Percentiles rank a stretch among this genome's conserved stretches.
phyloP scores from a whole-genome alignment of 1,284 basidiomycete species.

The Taiwanofungus camphoratus region DNA sequence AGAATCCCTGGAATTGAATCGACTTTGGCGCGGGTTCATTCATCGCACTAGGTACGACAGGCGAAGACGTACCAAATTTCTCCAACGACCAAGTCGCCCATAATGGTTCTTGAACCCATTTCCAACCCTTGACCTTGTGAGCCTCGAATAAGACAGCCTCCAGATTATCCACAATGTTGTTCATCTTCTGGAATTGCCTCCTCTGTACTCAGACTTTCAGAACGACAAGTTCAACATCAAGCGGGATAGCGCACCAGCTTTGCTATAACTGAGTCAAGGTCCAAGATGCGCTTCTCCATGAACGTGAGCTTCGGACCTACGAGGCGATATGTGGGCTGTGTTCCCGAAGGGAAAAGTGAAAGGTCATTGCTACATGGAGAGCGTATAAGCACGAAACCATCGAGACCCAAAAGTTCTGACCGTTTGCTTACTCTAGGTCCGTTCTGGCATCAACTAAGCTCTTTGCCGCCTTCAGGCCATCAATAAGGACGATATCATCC shows the following conservation, averaged over 20 bases:
- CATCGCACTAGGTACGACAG: background rate
- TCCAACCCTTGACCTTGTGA: slow-evolving; percentile 60
- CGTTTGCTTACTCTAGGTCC: slow-evolving; percentile 61
- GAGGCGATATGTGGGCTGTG: slow-evolving; percentile 48
- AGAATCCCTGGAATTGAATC: slow-evolving; percentile 51
- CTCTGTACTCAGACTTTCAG: slow-evolving; percentile 34
- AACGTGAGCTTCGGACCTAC: slow-evolving; percentile 55
- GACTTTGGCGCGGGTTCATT: slow-evolving; percentile 34
- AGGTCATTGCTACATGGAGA: slow-evolving; percentile 51
- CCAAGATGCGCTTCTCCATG: slow-evolving; percentile 61
- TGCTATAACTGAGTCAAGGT: slow-evolving; percentile 49
- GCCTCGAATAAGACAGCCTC: slow-evolving; percentile 63
- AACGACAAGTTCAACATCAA: background rate
- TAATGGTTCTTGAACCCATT: slow-evolving; percentile 65
- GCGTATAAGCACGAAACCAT: background rate
- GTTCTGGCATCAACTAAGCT: slow-evolving; percentile 67
- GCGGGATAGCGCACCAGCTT: slow-evolving; percentile 51
- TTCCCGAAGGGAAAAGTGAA: slow-evolving; percentile 41
- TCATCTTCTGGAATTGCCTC: slow-evolving; percentile 65
- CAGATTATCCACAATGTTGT: slow-evolving; percentile 50
- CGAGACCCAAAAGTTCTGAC: background rate
- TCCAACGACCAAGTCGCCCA: slow-evolving; percentile 79
- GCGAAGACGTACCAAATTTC: slow-evolving; percentile 53
- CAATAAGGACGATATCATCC: slow-evolving; percentile 71
- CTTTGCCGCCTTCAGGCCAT: slow-evolving; percentile 63